Percentiles rank a stretch among this genome's conserved stretches.
Evolutionary conservation across 192 early-diverging fungal genomes (phyloP).

Genomic region (Kickxella alabastrina): DNA sequence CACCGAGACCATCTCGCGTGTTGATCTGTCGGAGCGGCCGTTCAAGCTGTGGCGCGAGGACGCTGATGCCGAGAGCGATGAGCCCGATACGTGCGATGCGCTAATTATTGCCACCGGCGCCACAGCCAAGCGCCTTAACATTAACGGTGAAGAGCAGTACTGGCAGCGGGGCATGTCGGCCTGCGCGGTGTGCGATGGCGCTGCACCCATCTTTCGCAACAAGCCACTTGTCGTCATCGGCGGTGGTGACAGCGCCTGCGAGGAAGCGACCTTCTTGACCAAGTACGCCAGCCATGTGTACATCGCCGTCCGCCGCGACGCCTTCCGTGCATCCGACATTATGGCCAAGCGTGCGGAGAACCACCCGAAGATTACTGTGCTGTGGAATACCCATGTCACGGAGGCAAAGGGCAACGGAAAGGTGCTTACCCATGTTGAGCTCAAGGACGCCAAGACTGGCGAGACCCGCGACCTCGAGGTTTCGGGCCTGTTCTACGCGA

Average conservation of each 20-base stretch:
- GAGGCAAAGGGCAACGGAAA: constrained; percentile 84
- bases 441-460: constrained; percentile 73
- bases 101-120: constrained; percentile 97
- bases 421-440: constrained; percentile 69
- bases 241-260: constrained; percentile 93
- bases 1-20: constrained; percentile 85
- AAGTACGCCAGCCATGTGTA: constrained; percentile 96
- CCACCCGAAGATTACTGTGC: constrained; percentile 88
- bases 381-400: constrained; percentile 85
- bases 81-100: constrained; percentile 73
- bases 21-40: constrained; percentile 77
- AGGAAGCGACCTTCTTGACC: constrained; percentile 95
- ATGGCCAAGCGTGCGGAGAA: constrained; percentile 85
- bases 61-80: constrained; percentile 58
- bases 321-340: constrained; percentile 93
- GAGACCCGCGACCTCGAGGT: constrained; percentile 64
- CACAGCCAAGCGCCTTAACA: constrained; percentile 88
- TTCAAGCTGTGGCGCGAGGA: constrained; percentile 88
- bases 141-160: constrained; percentile 86
- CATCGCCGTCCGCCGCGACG: constrained; percentile 90
- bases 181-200: constrained; percentile 98
- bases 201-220: constrained; percentile 94
- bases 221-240: constrained; percentile 94
- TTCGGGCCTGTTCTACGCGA: constrained; percentile 97
- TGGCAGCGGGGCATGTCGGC: constrained; percentile 99